A percentile compares a stretch with the other conserved stretches of the same genome.
Conservation (phyloP, 2,329 filamentous ascomycete genomes). For the Colletotrichum sojae region DNA sequence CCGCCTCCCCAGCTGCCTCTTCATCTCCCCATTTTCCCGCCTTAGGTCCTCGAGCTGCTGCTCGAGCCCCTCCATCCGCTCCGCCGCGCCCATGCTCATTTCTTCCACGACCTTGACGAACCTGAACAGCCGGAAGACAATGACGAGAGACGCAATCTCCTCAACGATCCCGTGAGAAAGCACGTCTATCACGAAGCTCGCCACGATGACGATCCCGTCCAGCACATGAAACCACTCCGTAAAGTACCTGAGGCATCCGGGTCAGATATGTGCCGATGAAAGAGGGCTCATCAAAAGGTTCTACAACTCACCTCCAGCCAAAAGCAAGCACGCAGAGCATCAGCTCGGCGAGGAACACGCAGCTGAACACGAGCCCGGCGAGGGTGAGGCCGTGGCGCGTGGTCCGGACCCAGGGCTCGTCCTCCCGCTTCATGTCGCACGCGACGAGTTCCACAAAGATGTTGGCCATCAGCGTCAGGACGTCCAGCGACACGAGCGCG, state of each 20-base stretch:
- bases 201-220: conserved; percentile 74
- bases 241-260: conserved; percentile 63
- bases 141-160: conserved; percentile 76
- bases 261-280: conserved; percentile 32
- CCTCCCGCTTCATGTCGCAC: conserved; percentile 58
- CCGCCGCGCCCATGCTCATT: conserved; percentile 72
- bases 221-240: conserved; percentile 73
- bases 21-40: conserved; percentile 58
- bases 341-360: conserved; percentile 76
- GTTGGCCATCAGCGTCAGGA: conserved; percentile 60
- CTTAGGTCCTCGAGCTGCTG: conserved; percentile 66
- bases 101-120: conserved; percentile 81
- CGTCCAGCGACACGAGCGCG: conserved; percentile 60
- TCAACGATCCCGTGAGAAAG: conserved; percentile 71
- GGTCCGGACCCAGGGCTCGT: conserved; percentile 58
- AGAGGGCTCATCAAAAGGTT: background rate
- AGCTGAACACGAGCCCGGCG: conserved; percentile 72
- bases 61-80: conserved; percentile 72
- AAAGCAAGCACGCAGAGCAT: conserved; percentile 72
- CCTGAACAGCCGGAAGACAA: conserved; percentile 77
- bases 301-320: conserved; percentile 64
- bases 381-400: conserved; percentile 60
- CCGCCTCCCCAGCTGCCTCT: conserved; percentile 38
- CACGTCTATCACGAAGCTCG: conserved; percentile 74
- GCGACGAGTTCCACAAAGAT: conserved; percentile 64